Conservation (phyloP, 805 yeast genomes). For the Monosporozyma aerobia region DNA sequence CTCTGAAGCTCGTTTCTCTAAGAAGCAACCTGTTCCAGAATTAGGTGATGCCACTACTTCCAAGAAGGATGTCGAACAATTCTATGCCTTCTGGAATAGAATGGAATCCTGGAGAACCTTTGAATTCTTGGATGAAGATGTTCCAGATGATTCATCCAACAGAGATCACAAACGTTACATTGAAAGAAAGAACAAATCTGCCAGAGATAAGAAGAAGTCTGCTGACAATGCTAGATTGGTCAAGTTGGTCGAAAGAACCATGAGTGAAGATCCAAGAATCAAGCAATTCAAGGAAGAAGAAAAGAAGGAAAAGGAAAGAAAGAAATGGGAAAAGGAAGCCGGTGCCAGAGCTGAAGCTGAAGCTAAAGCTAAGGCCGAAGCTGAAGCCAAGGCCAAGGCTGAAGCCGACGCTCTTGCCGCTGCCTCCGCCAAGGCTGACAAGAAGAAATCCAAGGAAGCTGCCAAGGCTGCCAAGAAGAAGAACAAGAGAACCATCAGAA, state of each 20-base stretch:
- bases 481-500: slow-evolving; percentile 83
- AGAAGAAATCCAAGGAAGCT: slow-evolving; percentile 92
- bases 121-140: slow-evolving; percentile 97
- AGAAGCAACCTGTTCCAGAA: slow-evolving; percentile 77
- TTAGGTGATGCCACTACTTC: slow-evolving; percentile 62
- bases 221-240: slow-evolving; percentile 89
- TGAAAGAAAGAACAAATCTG: slow-evolving; percentile 93
- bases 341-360: slow-evolving; percentile 96
- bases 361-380: slow-evolving; percentile 78
- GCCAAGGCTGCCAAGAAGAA: slow-evolving; percentile 89
- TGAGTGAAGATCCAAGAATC: slow-evolving; percentile 89
- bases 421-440: slow-evolving; percentile 57
- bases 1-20: slow-evolving; percentile 86
- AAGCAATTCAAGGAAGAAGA: slow-evolving; percentile 87
- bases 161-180: slow-evolving; percentile 98
- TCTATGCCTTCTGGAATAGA: slow-evolving; percentile 87
- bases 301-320: slow-evolving; percentile 86
- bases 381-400: slow-evolving; percentile 71
- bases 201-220: slow-evolving; percentile 94
- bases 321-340: slow-evolving; percentile 97
- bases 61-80: slow-evolving; percentile 74
- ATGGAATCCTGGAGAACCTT: slow-evolving; percentile 98
- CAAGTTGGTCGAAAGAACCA: slow-evolving; percentile 80
- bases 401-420: slow-evolving; percentile 64
- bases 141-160: slow-evolving; percentile 97